Conservation (phyloP, 2,329 filamentous ascomycete species). For the Claviceps sorghi region DNA sequence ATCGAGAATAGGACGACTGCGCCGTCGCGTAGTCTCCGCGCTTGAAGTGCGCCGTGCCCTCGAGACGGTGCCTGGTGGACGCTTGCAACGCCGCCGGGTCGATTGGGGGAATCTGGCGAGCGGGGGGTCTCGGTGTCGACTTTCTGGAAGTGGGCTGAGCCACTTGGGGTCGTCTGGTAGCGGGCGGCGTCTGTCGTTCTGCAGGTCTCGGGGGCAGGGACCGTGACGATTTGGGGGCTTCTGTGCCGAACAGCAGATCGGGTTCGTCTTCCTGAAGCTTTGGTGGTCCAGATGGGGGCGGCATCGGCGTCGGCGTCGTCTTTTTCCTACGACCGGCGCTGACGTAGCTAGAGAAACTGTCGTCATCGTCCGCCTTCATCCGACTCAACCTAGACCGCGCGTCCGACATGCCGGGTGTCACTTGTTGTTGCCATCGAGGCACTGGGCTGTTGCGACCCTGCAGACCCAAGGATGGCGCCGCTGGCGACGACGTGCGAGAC, state of each 20-base stretch:
- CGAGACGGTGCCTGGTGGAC: slow-evolving; percentile 63
- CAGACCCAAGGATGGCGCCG: slow-evolving; percentile 26
- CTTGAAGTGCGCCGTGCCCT: slow-evolving; percentile 83
- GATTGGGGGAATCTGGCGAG: slow-evolving; percentile 50
- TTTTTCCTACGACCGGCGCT: slow-evolving; percentile 74
- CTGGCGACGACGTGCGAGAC: slow-evolving; percentile 34
- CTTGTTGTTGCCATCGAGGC: slow-evolving; percentile 46
- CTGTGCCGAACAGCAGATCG: slow-evolving; percentile 47
- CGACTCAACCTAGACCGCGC: slow-evolving; percentile 48
- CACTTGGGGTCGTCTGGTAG: slow-evolving; percentile 14
- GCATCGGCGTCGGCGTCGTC: slow-evolving; percentile 27
- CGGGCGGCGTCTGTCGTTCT: slow-evolving; percentile 19
- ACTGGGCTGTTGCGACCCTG: slow-evolving; percentile 30
- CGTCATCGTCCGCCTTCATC: slow-evolving; percentile 52
- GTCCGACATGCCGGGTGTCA: slow-evolving; percentile 20
- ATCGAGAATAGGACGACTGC: slow-evolving; percentile 66
- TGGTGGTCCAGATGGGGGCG: slow-evolving; percentile 25
- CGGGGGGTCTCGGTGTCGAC: slow-evolving; percentile 33
- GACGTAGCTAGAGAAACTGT: slow-evolving; percentile 61
- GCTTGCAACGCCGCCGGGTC: slow-evolving; percentile 55
- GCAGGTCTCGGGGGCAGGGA: slow-evolving; percentile 22
- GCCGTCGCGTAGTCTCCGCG: slow-evolving; percentile 82
- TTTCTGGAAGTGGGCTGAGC: slow-evolving; percentile 22
- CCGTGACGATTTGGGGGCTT: slow-evolving; percentile 21
- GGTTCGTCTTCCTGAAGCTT: slow-evolving; percentile 27